Percentiles rank a stretch among this genome's conserved stretches.
Evolutionary conservation across 2,329 filamentous ascomycete genomes (phyloP).

Genomic region (Epichloe baconii): DNA sequence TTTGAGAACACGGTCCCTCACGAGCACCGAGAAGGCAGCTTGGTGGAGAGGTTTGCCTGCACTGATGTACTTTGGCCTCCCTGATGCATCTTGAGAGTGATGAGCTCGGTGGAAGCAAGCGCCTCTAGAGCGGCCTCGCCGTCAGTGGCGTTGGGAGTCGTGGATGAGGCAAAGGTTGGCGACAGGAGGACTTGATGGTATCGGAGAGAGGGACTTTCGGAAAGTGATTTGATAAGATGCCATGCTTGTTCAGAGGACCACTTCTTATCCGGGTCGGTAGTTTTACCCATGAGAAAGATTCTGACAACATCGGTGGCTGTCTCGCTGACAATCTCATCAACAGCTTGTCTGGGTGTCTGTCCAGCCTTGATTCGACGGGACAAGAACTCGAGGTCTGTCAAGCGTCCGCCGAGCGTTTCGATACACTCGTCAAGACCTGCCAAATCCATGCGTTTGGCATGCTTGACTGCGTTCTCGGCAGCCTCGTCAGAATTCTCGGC

Average conservation of each 20-base stretch:
- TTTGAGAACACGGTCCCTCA: constrained; percentile 57
- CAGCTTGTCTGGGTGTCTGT: constrained; percentile 67
- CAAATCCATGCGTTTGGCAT: constrained; percentile 32
- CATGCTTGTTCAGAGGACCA: constrained; percentile 86
- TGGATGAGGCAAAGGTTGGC: constrained; percentile 54
- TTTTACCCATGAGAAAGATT: constrained; percentile 67
- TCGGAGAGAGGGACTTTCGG: constrained; percentile 48
- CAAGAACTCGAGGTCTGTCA: constrained; percentile 93
- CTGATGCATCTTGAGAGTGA: constrained; percentile 57
- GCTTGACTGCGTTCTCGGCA: constrained; percentile 6
- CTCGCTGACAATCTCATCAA: constrained; percentile 80
- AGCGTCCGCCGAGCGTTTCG: constrained; percentile 67
- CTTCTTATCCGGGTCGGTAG: constrained; percentile 34
- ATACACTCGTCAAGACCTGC: constrained; percentile 71
- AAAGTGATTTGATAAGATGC: constrained; percentile 71
- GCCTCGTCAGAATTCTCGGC: constrained; percentile 16
- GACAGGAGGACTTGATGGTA: constrained; percentile 80
- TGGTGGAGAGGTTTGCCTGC: constrained; percentile 79
- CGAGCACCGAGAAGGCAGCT: constrained; percentile 64
- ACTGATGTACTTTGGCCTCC: constrained; percentile 63
- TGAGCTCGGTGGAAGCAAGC: constrained; percentile 75
- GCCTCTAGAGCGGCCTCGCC: constrained; percentile 67
- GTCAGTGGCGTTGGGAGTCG: constrained; percentile 33
- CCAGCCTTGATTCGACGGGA: constrained; percentile 81
- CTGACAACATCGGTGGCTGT: constrained; percentile 83